These are phyloP conservation scores for Saraca asoca DNA, from an alignment of 331 rosid genomes.

Conservation along the genomic window DNA sequence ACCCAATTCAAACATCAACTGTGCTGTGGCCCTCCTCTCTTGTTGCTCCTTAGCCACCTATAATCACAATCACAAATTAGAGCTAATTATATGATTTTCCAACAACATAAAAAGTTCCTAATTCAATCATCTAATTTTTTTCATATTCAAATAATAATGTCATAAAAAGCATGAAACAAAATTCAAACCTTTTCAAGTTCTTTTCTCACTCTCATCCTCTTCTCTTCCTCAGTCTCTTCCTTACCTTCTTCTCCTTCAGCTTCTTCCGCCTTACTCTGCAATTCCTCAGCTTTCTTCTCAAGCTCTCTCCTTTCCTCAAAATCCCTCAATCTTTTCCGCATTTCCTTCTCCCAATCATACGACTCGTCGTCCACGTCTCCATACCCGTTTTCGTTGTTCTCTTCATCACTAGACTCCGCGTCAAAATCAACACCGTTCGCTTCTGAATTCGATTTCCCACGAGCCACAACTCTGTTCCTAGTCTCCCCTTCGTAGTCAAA, in stretches of 20 bases:
- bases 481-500: conserved; percentile 64
- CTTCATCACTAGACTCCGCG: conserved; percentile 69
- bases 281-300: conserved; percentile 88
- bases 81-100: background rate
- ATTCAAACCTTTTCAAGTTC: conserved; percentile 84
- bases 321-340: conserved; percentile 77
- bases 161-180: background rate
- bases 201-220: conserved; percentile 90
- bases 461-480: conserved; percentile 67
- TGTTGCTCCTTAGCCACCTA: conserved; percentile 98
- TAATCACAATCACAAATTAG: conserved; percentile 26
- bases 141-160: background rate
- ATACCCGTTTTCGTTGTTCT: conserved; percentile 44
- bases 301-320: conserved; percentile 86
- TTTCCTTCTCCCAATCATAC: conserved; percentile 74
- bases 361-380: conserved; percentile 49
- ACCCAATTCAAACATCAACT: conserved; percentile 93
- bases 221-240: conserved; percentile 77
- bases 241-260: conserved; percentile 41
- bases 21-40: conserved; percentile 88
- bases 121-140: background rate
- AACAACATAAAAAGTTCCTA: background rate
- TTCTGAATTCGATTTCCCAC: conserved; percentile 82
- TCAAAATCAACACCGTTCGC: conserved; percentile 76
- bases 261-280: conserved; percentile 57